Base-by-base conservation (phyloP, 495 filamentous ascomycete species). In the Penicillium manginii region DNA sequence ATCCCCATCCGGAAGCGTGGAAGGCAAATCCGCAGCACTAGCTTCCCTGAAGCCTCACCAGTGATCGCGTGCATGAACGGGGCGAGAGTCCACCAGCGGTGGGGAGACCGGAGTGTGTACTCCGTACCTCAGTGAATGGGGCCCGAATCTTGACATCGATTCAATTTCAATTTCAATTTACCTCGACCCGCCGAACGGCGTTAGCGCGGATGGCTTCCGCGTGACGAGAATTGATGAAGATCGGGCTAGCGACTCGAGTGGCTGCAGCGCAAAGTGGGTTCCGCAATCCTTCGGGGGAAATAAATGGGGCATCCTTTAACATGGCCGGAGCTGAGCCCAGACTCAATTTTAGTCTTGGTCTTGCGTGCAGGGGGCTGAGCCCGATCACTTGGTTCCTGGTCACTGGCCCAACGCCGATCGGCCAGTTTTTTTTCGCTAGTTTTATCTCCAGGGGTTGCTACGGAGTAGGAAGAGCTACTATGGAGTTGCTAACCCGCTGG, bases 151-250 rank as follows among this genome's bases (percentile, higher is more conserved):
- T 9, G 18, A 15, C 22, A 11, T 47, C 21, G 9, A n/a, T 12
- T 47, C 15, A 14, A 12, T 12, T 47, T 26, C 15, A 47, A 15
- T 47, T 47, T 47, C 19, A 47, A 15, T 23, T 47, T 47, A 47
- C 40, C 40, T 43, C 9, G 50, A n/a, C 55, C 54, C 55, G 35
- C n/a, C 45, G 22, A 23, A 45, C 49, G 53, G 22, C 29, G 15
- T 58, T 52, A 55, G 60, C 46, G 55, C 50, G 32, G 48, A 52
- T 21, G 47, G 52, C 46, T 50, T 55, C 61, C 61, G 61, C 61
- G 57, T 60, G 61, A 61, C 46, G 37, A 52, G 50, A 29, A 46
- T 17, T 43, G 40, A 29, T 40, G 40, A 53, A 39, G 57, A 59
- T 57, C 52, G 48, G 49, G 33, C 61, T 63, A 59, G 56, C 56